phyloP scores from a whole-genome alignment of 129 eudicot species.

The Artemisia argyi region DNA sequence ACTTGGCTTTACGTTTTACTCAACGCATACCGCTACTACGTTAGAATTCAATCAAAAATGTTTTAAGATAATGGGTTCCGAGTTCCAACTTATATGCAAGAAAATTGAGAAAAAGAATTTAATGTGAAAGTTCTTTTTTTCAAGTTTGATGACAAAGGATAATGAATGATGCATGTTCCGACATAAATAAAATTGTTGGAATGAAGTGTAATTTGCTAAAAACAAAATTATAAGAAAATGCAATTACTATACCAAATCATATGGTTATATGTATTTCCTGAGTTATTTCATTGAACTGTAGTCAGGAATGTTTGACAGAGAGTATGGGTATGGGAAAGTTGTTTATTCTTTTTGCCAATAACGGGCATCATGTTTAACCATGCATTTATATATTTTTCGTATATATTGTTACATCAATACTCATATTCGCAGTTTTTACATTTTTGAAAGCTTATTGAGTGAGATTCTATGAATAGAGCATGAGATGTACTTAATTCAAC shows the following conservation, averaged over 20 bases:
- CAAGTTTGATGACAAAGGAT: not conserved
- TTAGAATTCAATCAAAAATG: no score
- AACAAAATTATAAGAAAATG: not conserved
- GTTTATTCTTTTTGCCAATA: not conserved
- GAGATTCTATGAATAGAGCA: no score
- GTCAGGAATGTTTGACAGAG: not conserved
- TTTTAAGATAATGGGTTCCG: not conserved
- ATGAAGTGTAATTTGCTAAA: not conserved
- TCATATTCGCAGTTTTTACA: not conserved
- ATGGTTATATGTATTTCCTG: not conserved
- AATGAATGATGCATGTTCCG: conserved; percentile 1
- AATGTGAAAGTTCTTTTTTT: not conserved
- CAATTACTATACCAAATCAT: not conserved
- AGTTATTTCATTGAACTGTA: not conserved
- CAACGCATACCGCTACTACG: no score
- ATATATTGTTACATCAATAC: not conserved
- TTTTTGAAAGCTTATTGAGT: no score
- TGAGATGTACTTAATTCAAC: no score
- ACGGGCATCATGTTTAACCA: not conserved
- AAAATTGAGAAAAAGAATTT: no score
- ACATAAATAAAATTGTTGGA: not conserved
- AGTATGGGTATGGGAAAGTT: not conserved
- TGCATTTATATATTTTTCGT: no score
- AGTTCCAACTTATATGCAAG: not conserved
- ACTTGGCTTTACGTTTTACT: not conserved